A percentile compares a stretch with the other conserved stretches of the same genome.
phyloP scores from a whole-genome alignment of 1,284 basidiomycete species.

The Malassezia sp. region DNA sequence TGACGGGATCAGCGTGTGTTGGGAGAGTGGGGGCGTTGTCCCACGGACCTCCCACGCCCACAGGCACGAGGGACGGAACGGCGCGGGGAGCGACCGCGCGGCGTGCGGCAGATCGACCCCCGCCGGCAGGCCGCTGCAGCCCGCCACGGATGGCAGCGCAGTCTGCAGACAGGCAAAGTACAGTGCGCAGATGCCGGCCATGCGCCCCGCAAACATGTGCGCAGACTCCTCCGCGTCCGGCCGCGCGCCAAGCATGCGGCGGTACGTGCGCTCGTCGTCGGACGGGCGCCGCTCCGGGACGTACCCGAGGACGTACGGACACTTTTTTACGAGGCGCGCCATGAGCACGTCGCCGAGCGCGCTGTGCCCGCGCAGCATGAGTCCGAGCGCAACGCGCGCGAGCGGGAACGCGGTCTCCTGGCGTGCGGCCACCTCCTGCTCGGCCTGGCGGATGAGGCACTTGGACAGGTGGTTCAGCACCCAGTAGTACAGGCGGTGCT shows the following conservation, averaged over 20 bases:
- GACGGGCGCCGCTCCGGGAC: constrained; percentile 37
- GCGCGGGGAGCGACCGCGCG: constrained; percentile 15
- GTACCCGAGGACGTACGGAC: constrained; percentile 52
- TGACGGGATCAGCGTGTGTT: constrained; percentile 30
- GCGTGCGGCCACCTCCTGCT: constrained; percentile 83
- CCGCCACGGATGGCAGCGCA: constrained; percentile 10
- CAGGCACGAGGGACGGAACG: constrained; percentile 26
- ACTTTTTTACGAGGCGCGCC: constrained; percentile 70
- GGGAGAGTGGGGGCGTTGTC: constrained; percentile 25
- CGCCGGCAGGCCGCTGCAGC: constrained; percentile 15
- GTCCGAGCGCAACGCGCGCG: constrained; percentile 61
- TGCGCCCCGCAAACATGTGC: constrained; percentile 62
- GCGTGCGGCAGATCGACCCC: not conserved
- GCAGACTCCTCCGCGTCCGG: constrained; percentile 49
- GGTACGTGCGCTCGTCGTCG: constrained; percentile 52
- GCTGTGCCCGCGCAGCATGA: constrained; percentile 55
- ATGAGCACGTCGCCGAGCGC: constrained; percentile 66
- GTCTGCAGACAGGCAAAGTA: constrained; percentile 67
- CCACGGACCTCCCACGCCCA: constrained; percentile 40
- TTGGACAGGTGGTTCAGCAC: constrained; percentile 77
- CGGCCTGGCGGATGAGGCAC: constrained; percentile 78
- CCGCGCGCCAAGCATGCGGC: constrained; percentile 62
- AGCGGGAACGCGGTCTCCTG: constrained; percentile 72
- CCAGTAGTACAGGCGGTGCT: constrained; percentile 55
- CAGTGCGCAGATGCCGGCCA: constrained; percentile 71